Evolutionary conservation across 805 yeast species (phyloP).

Genomic region (Wickerhamomyces tratensis): DNA sequence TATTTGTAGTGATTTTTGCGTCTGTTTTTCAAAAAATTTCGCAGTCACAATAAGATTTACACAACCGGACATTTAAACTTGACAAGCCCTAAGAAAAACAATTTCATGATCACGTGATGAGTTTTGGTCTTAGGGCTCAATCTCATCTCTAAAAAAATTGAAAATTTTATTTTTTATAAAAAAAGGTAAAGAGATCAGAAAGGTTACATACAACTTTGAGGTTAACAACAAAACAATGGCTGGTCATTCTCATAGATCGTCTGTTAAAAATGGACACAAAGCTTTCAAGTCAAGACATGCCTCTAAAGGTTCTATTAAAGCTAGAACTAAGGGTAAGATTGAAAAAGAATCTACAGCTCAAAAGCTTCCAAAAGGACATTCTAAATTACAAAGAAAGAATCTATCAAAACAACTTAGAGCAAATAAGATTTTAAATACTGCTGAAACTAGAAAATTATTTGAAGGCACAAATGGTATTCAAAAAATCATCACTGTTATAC

Average conservation of each 20-base stretch:
- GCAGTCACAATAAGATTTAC: too few relatives aligned
- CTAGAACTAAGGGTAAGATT: constrained; percentile 75
- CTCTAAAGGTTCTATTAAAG: constrained; percentile 79
- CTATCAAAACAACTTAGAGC: constrained; percentile 67
- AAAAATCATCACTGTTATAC: constrained; percentile 71
- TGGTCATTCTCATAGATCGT: constrained; percentile 76
- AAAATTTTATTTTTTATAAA: neutral
- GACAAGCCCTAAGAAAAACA: too few relatives aligned
- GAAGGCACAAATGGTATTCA: constrained; percentile 77
- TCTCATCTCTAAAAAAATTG: neutral
- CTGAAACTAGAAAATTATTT: constrained; percentile 57
- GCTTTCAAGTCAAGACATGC: constrained; percentile 89
- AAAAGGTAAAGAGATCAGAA: neutral
- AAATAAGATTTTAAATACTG: constrained; percentile 54
- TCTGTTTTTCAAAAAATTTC: too few relatives aligned
- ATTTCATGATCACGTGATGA: constrained; percentile 3
- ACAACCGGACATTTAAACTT: too few relatives aligned
- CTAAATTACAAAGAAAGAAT: constrained; percentile 68
- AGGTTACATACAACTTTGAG: constrained; percentile 2
- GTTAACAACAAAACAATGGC: constrained; percentile 34
- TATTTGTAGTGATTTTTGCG: too few relatives aligned
- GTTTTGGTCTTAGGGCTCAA: constrained; percentile 1
- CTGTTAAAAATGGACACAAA: constrained; percentile 78
- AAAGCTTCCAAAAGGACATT: constrained; percentile 20
- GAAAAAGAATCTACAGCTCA: constrained; percentile 45